Evolutionary conservation across 2,329 filamentous ascomycete species (phyloP).

Genomic region (Aspergillus thermomutatus): DNA sequence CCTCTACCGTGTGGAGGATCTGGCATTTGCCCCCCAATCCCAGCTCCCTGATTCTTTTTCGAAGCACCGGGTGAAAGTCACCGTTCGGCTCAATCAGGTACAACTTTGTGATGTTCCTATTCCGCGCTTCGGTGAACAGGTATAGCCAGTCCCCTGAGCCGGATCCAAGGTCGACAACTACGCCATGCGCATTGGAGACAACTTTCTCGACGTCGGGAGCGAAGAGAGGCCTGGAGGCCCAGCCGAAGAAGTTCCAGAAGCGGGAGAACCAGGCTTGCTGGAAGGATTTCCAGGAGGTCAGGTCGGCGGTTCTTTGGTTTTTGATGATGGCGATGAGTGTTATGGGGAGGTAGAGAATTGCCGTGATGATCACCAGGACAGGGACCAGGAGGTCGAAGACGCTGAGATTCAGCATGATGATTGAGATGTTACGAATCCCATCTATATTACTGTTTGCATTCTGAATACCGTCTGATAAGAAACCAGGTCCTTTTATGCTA

Average conservation of each 20-base stretch:
- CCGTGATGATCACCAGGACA: constrained; percentile 2
- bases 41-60: not conserved
- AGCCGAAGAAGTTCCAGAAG: constrained; percentile 8
- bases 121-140: constrained; percentile 1
- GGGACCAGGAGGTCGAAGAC: constrained; percentile 3
- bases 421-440: too few species aligned
- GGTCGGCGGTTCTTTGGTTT: not conserved
- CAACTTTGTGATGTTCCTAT: constrained; percentile 1
- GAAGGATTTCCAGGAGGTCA: constrained; percentile 1
- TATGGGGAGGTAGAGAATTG: constrained; percentile 5
- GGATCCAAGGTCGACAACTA: constrained; percentile 5
- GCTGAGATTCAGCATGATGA: constrained; percentile 1
- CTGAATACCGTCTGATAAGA: too few species aligned
- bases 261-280: constrained; percentile 5
- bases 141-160: constrained; percentile 8
- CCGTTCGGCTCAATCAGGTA: constrained; percentile 4
- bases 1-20: not conserved
- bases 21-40: constrained; percentile 1
- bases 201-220: constrained; percentile 1
- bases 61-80: constrained; percentile 2
- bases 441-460: too few species aligned
- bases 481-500: too few species aligned
- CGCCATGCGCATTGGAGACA: constrained; percentile 1
- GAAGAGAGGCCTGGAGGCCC: constrained; percentile 1
- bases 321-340: constrained; percentile 3